A percentile compares a stretch with the other conserved stretches of the same genome.
Conservation (phyloP, 2,329 filamentous ascomycete species). For the Aspergillus pseudonomiae region DNA sequence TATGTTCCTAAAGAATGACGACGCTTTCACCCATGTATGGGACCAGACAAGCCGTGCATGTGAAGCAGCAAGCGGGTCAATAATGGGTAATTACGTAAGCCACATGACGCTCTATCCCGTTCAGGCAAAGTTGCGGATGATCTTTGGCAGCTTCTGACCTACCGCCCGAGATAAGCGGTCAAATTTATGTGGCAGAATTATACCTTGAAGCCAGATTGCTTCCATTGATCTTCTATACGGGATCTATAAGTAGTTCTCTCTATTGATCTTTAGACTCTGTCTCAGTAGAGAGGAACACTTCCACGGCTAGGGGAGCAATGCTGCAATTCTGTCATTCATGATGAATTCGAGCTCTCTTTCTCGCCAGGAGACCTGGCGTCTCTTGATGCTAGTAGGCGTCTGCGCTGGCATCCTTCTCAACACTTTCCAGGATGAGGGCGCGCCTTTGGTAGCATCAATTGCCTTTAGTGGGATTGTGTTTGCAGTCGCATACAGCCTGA, state of each 20-base stretch:
- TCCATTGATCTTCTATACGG: not conserved
- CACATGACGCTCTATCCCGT: not conserved
- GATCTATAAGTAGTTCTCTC: not conserved
- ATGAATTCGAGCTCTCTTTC: conserved; percentile 50
- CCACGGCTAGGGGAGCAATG: conserved; percentile 1
- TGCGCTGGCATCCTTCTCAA: conserved; percentile 74
- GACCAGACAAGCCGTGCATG: conserved; percentile 14
- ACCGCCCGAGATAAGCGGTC: conserved; percentile 33
- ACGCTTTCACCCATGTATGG: conserved; percentile 12
- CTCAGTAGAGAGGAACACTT: not conserved
- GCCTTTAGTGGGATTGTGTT: conserved; percentile 87
- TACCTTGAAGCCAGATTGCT: conserved; percentile 38
- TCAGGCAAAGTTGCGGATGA: conserved; percentile 6
- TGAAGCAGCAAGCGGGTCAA: conserved; percentile 14
- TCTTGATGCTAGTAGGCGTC: conserved; percentile 66
- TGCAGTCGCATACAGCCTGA: conserved; percentile 77
- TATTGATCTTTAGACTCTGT: not conserved
- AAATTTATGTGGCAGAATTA: conserved; percentile 23
- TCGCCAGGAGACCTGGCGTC: conserved; percentile 57
- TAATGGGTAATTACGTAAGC: conserved; percentile 7
- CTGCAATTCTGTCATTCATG: conserved; percentile 9
- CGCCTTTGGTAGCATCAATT: conserved; percentile 84
- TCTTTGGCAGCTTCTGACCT: conserved; percentile 13
- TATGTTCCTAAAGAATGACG: not conserved
- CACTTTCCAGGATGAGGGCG: conserved; percentile 81